These are phyloP conservation scores for Biancaea sappan DNA, from an alignment of 306 rosid species.

Conservation along the genomic window DNA sequence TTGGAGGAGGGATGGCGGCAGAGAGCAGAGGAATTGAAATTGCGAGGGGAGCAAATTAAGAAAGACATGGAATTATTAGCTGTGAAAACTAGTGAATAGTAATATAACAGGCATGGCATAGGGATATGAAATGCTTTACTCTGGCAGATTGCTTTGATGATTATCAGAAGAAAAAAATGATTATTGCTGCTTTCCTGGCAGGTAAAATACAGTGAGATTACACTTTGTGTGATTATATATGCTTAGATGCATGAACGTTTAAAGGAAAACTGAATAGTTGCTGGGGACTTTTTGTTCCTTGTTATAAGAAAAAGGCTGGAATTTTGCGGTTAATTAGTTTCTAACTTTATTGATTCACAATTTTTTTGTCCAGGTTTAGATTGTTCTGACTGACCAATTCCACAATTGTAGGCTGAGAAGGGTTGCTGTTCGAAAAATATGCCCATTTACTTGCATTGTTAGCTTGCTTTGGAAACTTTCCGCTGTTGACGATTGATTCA, in stretches of 20 bases:
- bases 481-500: neutral
- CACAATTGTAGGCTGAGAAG: neutral
- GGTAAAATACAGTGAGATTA: slow-evolving; percentile 21
- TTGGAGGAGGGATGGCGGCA: slow-evolving; percentile 83
- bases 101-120: neutral
- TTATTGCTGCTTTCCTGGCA: slow-evolving; percentile 1
- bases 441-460: slow-evolving; percentile 12
- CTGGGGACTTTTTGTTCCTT: slow-evolving; percentile 1
- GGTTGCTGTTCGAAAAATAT: neutral
- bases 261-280: slow-evolving; percentile 22
- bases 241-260: slow-evolving; percentile 29
- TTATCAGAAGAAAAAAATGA: neutral
- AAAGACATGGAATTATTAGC: slow-evolving; percentile 55
- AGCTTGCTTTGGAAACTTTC: neutral
- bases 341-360: neutral
- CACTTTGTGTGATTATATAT: slow-evolving; percentile 2
- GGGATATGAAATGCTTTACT: slow-evolving; percentile 25
- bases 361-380: neutral
- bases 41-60: slow-evolving; percentile 49
- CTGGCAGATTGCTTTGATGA: slow-evolving; percentile 15
- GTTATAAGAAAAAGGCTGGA: neutral
- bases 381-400: slow-evolving; percentile 2
- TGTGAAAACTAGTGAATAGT: slow-evolving; percentile 24
- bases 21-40: slow-evolving; percentile 52
- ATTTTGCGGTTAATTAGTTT: slow-evolving; percentile 2